phyloP scores from a whole-genome alignment of 192 early-diverging fungal species.

The Chytriomyces hyalinus region DNA sequence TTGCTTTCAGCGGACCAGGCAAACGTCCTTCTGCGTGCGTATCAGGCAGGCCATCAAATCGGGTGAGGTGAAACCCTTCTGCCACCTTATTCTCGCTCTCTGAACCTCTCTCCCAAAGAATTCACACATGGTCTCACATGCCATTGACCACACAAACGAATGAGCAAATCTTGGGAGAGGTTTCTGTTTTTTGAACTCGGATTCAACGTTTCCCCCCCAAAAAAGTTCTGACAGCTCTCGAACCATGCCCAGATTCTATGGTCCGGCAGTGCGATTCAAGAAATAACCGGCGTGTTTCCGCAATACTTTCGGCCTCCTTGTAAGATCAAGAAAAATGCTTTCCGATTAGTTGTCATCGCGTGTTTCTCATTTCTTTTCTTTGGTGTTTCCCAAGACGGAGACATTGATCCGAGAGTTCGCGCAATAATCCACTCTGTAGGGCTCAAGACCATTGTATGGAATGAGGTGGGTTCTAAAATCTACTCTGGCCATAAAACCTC shows the following conservation, averaged over 20 bases:
- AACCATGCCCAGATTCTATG: conserved; percentile 34
- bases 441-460: conserved; percentile 49
- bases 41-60: conserved; percentile 67
- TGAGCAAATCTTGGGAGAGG: conserved; percentile 68
- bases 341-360: background rate
- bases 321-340: background rate
- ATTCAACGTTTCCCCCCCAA: background rate
- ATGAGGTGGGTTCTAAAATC: background rate
- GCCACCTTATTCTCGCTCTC: background rate
- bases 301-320: conserved; percentile 68
- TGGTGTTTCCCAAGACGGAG: conserved; percentile 45
- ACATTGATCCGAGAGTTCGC: conserved; percentile 66
- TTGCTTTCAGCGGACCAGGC: conserved; percentile 36
- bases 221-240: background rate
- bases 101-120: background rate
- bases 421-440: conserved; percentile 60
- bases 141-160: conserved; percentile 60
- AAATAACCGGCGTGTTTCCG: conserved; percentile 58
- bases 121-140: conserved; percentile 70
- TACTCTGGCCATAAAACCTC: background rate
- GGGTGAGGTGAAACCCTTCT: conserved; percentile 25
- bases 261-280: conserved; percentile 55
- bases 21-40: conserved; percentile 51
- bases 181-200: conserved; percentile 18
- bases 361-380: background rate